Base-by-base conservation (phyloP, 768 basidiomycete species). In the Floccularia luteovirens region DNA sequence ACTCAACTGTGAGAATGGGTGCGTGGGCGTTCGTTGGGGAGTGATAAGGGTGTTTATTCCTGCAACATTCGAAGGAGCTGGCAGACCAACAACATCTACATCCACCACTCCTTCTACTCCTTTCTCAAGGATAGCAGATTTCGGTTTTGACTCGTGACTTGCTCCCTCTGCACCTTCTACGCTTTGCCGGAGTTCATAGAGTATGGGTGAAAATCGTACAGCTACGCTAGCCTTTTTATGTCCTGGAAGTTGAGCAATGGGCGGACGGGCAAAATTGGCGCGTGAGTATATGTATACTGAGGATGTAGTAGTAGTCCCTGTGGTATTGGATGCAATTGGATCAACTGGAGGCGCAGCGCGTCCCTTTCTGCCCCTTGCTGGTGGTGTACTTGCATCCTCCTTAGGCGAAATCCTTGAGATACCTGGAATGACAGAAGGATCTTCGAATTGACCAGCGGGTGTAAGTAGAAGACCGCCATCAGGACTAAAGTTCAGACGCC, bases 361-460 rank as follows among this genome's bases (percentile, higher is more conserved):
- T 4, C 70, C 64, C 46, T 77, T 83, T 45, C 79, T 65, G 19
- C 82, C 81, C 43, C 81, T 67, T 22, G 65, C 49, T 3, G 78
- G 74, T 3, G 72, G 70, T 5, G 69, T 66, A n/a, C 53, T 58
- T 28, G 60, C 63, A 17, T 62, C 62, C 22, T 56, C 61, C 46
- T 41, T 56, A 21, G 36, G 46, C 41, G 27, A 41, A 38, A 46
- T 54, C 32, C 44, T 52, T 36, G 39, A 46, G 31, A 35, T 48
- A 33, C 40, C 47, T 5, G 69, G 55, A 11, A 65, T 59, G 21
- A 79, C 78, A 11, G 85, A 78, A 3, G 90, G 86, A 58, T 98
- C 94, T 56, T 98, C 93, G 52, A 96, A 97, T 55, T 94, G 89
- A 0, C 96, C 96, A 1, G 96, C 94, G 0, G 96, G 96, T 0